phyloP scores from a whole-genome alignment of 768 basidiomycete species.

The Dictyophora rubrovolvata region DNA sequence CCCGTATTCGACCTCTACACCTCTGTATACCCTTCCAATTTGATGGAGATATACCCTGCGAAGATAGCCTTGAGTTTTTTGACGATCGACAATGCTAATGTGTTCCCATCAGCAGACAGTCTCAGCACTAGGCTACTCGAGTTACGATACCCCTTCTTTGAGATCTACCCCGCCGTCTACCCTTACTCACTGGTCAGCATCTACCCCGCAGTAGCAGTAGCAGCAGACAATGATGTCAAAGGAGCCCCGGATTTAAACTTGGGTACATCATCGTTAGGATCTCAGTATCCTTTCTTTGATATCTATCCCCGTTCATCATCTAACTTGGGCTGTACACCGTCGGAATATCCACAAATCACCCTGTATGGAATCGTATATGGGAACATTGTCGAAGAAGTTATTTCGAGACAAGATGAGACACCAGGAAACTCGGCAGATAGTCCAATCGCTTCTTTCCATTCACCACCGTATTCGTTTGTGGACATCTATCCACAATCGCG shows the following conservation, averaged over 20 bases:
- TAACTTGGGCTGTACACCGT: not conserved
- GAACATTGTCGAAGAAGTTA: not conserved
- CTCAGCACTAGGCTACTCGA: conserved; percentile 3
- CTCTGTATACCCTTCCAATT: conserved; percentile 3
- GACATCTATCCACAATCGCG: not conserved
- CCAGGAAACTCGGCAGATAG: not conserved
- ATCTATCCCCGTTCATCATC: conserved; percentile 13
- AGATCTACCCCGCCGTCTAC: conserved; percentile 27
- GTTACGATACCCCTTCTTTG: conserved; percentile 31
- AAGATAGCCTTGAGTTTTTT: not conserved
- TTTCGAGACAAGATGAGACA: too few species aligned
- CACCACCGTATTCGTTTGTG: not conserved
- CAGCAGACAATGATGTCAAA: not conserved
- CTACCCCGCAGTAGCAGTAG: not conserved
- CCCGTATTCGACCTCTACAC: conserved; percentile 36
- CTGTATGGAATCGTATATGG: conserved; percentile 10
- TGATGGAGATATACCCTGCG: not conserved
- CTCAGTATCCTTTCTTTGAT: conserved; percentile 19
- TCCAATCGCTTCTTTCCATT: not conserved
- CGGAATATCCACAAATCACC: conserved; percentile 21
- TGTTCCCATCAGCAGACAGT: not conserved
- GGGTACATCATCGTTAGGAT: conserved; percentile 9
- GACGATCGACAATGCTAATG: not conserved
- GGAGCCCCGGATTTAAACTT: too few species aligned
- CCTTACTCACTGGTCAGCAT: not conserved